Conservation (phyloP, 768 basidiomycete species). For the Macrocybe gigantea region DNA sequence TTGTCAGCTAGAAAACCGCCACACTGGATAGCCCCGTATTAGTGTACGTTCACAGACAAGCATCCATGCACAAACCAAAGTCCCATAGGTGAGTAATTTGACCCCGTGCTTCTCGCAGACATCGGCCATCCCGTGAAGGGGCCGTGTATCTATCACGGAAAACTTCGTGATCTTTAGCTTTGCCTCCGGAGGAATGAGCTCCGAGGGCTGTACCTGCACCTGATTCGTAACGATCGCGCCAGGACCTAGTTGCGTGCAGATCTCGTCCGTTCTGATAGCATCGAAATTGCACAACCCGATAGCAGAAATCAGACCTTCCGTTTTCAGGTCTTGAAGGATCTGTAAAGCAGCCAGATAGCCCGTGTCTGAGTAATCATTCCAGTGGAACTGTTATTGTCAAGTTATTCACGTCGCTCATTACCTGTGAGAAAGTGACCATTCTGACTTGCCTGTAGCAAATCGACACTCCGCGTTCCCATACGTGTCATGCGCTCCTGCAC, state of each 20-base stretch:
- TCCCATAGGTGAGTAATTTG: constrained; percentile 79
- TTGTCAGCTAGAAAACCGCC: constrained; percentile 78
- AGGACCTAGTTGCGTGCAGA: constrained; percentile 68
- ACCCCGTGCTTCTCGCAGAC: constrained; percentile 69
- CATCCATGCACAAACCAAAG: constrained; percentile 46
- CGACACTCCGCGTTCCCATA: constrained; percentile 54
- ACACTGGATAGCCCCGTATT: constrained; percentile 41
- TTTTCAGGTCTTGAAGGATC: constrained; percentile 53
- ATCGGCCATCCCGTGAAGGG: constrained; percentile 70
- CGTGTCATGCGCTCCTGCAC: constrained; percentile 67
- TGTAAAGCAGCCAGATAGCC: constrained; percentile 38
- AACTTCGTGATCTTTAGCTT: constrained; percentile 39
- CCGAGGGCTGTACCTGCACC: constrained; percentile 52
- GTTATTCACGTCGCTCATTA: too few relatives aligned
- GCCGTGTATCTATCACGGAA: constrained; percentile 75
- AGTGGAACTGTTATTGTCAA: constrained; percentile 54
- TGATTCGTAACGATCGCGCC: constrained; percentile 78
- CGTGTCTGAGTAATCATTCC: constrained; percentile 61
- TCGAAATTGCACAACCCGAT: constrained; percentile 85
- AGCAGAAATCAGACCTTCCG: constrained; percentile 52
- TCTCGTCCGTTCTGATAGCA: constrained; percentile 67
- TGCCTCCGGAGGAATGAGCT: background rate
- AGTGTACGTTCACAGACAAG: too few relatives aligned
- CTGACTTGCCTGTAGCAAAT: constrained; percentile 61
- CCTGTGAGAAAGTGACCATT: too few relatives aligned